Percentiles rank a stretch among this genome's conserved stretches.
phyloP scores from a whole-genome alignment of 345 rosid genomes.

The Pugionium dolabratum region DNA sequence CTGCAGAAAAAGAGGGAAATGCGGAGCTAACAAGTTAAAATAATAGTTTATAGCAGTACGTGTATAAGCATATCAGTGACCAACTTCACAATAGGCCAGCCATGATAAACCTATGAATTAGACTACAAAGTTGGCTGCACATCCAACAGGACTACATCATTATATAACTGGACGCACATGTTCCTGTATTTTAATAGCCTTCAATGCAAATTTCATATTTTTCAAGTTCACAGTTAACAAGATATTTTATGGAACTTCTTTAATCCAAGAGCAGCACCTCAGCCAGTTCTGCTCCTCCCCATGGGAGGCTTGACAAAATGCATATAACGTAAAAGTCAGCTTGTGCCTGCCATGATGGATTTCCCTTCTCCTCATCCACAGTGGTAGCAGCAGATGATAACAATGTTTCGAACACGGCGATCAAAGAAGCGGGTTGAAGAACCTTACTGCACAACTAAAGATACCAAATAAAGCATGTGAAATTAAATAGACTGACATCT shows the following conservation, averaged over 20 bases:
- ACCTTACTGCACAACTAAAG: conserved; percentile 93
- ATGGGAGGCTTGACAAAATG: conserved; percentile 91
- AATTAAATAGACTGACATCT: conserved; percentile 1
- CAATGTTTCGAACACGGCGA: conserved; percentile 79
- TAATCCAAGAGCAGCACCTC: conserved; percentile 59
- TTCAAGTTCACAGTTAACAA: background rate
- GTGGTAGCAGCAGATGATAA: conserved; percentile 95
- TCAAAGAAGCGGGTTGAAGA: conserved; percentile 84
- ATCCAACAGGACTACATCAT: conserved; percentile 8
- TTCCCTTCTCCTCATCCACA: conserved; percentile 97
- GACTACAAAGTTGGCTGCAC: conserved; percentile 3
- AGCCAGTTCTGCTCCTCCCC: conserved; percentile 95
- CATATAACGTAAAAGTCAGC: conserved; percentile 93
- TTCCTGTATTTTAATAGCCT: conserved; percentile 9
- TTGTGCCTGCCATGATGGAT: conserved; percentile 93
- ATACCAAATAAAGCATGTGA: conserved; percentile 28
- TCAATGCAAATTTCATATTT: conserved; percentile 4
- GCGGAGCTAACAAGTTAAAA: no score
- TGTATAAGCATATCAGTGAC: background rate
- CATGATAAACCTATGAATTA: conserved; percentile 12
- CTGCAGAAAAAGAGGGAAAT: conserved; percentile 44
- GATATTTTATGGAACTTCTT: conserved; percentile 1
- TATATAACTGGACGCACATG: conserved; percentile 2
- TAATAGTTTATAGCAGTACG: background rate
- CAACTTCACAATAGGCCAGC: conserved; percentile 16